Conservation (phyloP, 192 early-diverging fungal genomes). For the Oehlia diaphana region DNA sequence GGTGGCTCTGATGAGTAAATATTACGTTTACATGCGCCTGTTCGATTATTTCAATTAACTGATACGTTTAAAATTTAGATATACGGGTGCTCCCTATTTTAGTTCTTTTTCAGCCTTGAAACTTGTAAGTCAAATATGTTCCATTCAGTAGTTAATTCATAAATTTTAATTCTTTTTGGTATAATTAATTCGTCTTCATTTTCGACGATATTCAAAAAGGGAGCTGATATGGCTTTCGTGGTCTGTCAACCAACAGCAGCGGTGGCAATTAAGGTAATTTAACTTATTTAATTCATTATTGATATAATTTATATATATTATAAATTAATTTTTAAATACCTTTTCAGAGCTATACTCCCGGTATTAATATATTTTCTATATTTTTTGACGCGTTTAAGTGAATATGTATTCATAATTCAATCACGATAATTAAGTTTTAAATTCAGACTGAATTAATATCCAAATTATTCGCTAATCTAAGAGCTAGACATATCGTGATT, state of each 20-base stretch:
- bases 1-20: slow-evolving; percentile 85
- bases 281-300: background rate
- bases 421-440: too few relatives aligned
- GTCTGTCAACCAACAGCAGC: slow-evolving; percentile 82
- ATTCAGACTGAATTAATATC: too few relatives aligned
- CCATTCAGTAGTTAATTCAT: background rate
- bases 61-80: slow-evolving; percentile 40
- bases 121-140: slow-evolving; percentile 49
- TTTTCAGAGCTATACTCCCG: slow-evolving; percentile 45
- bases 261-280: slow-evolving; percentile 67
- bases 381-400: background rate
- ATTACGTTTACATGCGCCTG: background rate
- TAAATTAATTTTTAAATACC: background rate
- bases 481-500: background rate
- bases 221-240: slow-evolving; percentile 83
- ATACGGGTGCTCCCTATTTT: slow-evolving; percentile 94
- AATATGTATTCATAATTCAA: too few relatives aligned
- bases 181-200: background rate
- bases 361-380: slow-evolving; percentile 18
- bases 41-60: background rate
- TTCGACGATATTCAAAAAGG: slow-evolving; percentile 46
- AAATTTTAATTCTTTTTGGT: background rate
- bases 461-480: too few relatives aligned
- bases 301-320: slow-evolving; percentile 2
- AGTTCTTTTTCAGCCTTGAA: slow-evolving; percentile 70